phyloP scores from a whole-genome alignment of 176 grass and related monocot genomes.

The Ampelocalamus luodianensis region DNA sequence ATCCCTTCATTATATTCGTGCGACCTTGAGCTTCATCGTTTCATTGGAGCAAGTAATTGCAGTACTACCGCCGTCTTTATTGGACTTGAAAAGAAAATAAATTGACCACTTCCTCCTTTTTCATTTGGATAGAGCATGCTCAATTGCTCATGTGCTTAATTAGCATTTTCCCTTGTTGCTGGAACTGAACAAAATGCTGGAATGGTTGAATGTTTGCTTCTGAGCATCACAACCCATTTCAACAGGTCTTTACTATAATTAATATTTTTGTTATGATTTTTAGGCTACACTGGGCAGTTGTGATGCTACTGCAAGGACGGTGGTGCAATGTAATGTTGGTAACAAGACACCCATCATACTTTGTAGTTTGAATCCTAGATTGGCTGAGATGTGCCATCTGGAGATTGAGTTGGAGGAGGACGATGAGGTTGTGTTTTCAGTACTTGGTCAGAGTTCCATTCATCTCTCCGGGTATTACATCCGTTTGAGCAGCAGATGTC shows the following conservation, averaged over 20 bases:
- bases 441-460: conserved; percentile 69
- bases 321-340: conserved; percentile 87
- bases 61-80: background rate
- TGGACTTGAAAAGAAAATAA: background rate
- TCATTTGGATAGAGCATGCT: background rate
- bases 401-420: conserved; percentile 94
- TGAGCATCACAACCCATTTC: background rate
- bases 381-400: conserved; percentile 68
- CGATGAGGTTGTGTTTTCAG: conserved; percentile 82
- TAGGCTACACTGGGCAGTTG: conserved; percentile 54
- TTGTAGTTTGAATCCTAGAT: conserved; percentile 67
- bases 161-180: background rate
- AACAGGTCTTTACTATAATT: background rate
- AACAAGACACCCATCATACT: conserved; percentile 73
- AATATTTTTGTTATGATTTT: background rate
- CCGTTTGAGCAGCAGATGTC: conserved; percentile 1
- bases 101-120: background rate
- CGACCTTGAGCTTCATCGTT: background rate
- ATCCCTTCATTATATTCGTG: background rate
- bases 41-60: background rate
- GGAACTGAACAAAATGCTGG: background rate
- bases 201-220: conserved; percentile 1
- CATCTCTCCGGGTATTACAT: conserved; percentile 80
- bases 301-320: conserved; percentile 44
- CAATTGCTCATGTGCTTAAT: background rate